These are phyloP conservation scores for Penicillium lagena DNA, from an alignment of 495 filamentous ascomycete species.

Conservation along the genomic window DNA sequence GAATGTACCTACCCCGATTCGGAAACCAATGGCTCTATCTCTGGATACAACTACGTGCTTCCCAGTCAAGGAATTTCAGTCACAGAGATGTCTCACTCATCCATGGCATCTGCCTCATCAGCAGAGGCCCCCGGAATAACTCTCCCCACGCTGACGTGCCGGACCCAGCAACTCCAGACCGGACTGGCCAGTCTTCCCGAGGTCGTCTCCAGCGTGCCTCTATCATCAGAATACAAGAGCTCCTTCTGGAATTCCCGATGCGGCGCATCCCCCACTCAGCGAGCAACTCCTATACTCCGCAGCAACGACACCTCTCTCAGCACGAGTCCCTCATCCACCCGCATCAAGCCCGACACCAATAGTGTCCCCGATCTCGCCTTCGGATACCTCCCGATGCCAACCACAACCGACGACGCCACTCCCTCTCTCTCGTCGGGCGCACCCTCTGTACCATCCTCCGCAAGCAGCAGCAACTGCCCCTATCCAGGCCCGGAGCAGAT, in stretches of 20 bases:
- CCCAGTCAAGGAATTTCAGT: slow-evolving; percentile 16
- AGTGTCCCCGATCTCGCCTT: slow-evolving; percentile 24
- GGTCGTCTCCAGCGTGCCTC: slow-evolving; percentile 6
- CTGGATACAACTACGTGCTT: slow-evolving; percentile 23
- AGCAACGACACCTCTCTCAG: slow-evolving; percentile 11
- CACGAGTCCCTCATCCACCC: slow-evolving; percentile 5
- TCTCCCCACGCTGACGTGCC: slow-evolving; percentile 26
- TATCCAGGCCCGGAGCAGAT: slow-evolving; percentile 15
- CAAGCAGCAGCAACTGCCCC: slow-evolving; percentile 2
- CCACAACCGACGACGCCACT: slow-evolving; percentile 8
- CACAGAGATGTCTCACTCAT: slow-evolving; percentile 14
- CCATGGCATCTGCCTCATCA: slow-evolving; percentile 14
- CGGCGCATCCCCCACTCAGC: not conserved
- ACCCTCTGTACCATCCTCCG: slow-evolving; percentile 6
- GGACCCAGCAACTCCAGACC: slow-evolving; percentile 11
- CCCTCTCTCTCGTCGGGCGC: slow-evolving; percentile 1
- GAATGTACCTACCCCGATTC: slow-evolving; percentile 23
- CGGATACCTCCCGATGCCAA: slow-evolving; percentile 19
- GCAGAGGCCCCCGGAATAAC: slow-evolving; percentile 26
- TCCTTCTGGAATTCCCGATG: slow-evolving; percentile 11
- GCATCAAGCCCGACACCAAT: slow-evolving; percentile 9
- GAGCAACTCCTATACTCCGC: slow-evolving; percentile 4
- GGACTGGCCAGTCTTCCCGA: slow-evolving; percentile 9
- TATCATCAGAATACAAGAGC: slow-evolving; percentile 7
- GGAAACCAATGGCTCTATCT: slow-evolving; percentile 14